Evolutionary conservation across 164 flowering plant genomes (phyloP), one percentile per base, ranked within the genome.

Genomic region (Macadamia tetraphylla): DNA sequence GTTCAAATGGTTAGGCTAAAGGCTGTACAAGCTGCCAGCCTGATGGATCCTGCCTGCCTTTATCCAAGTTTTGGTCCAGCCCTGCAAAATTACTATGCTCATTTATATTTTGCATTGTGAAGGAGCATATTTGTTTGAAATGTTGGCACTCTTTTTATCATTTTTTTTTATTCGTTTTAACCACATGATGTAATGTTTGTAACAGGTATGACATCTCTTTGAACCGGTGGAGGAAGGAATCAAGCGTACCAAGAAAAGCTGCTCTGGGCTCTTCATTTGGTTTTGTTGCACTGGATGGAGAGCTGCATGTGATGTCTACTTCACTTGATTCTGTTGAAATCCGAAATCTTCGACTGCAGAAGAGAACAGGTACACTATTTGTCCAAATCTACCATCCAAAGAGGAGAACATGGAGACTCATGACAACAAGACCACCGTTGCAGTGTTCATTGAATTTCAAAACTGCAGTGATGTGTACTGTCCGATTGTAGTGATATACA

Each of bases 321-420:
- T 8, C 13, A 44, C 31, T 57, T 46, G 83, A 78, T 29, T 65
- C 74, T 30, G 46, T 67, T 0, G 88, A 82, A 60, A 58, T 71
- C 9, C 72, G 80, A 42, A 80, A 84, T 71, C 63, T 81, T 10
- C 71, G 86, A 23, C 85, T 67, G 35, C 80, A 76, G 3, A 86
- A 78, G 72, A 83, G 76, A 73, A 69, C 73, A n/a, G 69, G 75
- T n/a, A 61, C 82, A 0, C 60, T 90, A 70, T 73, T 76, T 61
- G 75, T 85, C 67, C 95, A 93, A 71, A 86, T 87, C 58, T 90
- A 93, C 70, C n/a, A 83, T 74, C 98, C 95, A 11, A 73, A 62
- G 69, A 85, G 61, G 69, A 86, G 76, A 76, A 80, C 78, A 29
- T 93, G 98, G 98, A 82, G 89, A 77, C 80, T 80, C 40, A 67